phyloP scores from a whole-genome alignment of 139 green algal genomes.

The Microglena sp. region DNA sequence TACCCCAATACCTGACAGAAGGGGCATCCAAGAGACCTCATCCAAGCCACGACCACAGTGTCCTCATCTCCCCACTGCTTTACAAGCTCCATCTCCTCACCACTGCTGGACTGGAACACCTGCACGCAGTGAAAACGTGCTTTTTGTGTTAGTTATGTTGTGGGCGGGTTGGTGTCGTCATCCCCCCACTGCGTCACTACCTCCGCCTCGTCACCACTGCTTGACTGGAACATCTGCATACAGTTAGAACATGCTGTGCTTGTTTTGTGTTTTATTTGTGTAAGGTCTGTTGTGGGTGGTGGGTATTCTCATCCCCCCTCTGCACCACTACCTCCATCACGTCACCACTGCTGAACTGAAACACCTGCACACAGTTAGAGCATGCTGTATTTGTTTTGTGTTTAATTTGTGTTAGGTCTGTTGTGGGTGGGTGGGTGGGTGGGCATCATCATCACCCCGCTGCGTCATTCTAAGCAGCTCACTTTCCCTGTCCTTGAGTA shows the following conservation, averaged over 20 bases:
- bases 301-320: neutral
- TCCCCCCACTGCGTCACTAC: slow-evolving; percentile 2
- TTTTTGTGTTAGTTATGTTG: no score
- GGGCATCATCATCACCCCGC: neutral
- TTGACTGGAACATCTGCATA: slow-evolving; percentile 5
- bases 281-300: no score
- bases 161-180: no score
- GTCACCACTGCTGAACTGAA: neutral
- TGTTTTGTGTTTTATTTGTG: no score
- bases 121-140: no score
- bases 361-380: no score
- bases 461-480: no score
- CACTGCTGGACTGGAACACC: slow-evolving; percentile 4
- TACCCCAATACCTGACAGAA: neutral
- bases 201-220: neutral
- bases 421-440: no score
- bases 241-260: no score
- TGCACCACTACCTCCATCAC: slow-evolving; percentile 1
- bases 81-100: neutral
- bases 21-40: slow-evolving; percentile 7
- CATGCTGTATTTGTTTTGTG: no score
- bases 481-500: no score
- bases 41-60: neutral
- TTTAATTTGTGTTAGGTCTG: no score
- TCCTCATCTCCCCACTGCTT: slow-evolving; percentile 4